Percentiles rank a stretch among this genome's conserved stretches.
These are phyloP conservation scores for Mycena leptocephala DNA, from an alignment of 768 basidiomycete species.

Conservation along the genomic window DNA sequence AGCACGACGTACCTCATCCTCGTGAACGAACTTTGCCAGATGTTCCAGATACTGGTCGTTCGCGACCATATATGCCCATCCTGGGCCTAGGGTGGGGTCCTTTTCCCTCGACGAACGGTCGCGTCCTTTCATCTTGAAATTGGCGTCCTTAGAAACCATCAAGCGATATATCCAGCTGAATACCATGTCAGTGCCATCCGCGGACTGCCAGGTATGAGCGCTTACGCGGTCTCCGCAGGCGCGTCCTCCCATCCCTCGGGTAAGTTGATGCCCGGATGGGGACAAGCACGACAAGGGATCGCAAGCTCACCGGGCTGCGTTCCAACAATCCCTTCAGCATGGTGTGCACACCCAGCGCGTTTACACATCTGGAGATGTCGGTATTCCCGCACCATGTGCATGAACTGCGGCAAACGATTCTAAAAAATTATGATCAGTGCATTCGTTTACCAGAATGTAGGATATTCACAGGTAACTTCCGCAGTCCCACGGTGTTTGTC, in stretches of 20 bases:
- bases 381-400: conserved; percentile 4
- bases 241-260: conserved; percentile 5
- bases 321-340: not conserved
- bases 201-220: not conserved
- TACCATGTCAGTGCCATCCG: not conserved
- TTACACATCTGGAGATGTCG: conserved; percentile 29
- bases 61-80: conserved; percentile 33
- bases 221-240: conserved; percentile 6
- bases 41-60: conserved; percentile 5
- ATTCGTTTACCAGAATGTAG: no score
- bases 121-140: conserved; percentile 32
- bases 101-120: conserved; percentile 4
- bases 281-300: conserved; percentile 26
- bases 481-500: not conserved
- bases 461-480: not conserved
- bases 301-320: conserved; percentile 3
- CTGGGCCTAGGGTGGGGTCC: conserved; percentile 31
- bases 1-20: not conserved
- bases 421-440: not conserved
- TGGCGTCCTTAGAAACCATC: conserved; percentile 30
- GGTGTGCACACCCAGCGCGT: conserved; percentile 22
- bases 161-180: conserved; percentile 19
- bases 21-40: not conserved
- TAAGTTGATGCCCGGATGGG: conserved; percentile 24
- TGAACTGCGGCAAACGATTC: conserved; percentile 18